Percentiles rank a stretch among this genome's conserved stretches.
These are phyloP conservation scores for Aspergillus brasiliensis DNA, from an alignment of 2,329 filamentous ascomycete genomes.

Conservation along the genomic window DNA sequence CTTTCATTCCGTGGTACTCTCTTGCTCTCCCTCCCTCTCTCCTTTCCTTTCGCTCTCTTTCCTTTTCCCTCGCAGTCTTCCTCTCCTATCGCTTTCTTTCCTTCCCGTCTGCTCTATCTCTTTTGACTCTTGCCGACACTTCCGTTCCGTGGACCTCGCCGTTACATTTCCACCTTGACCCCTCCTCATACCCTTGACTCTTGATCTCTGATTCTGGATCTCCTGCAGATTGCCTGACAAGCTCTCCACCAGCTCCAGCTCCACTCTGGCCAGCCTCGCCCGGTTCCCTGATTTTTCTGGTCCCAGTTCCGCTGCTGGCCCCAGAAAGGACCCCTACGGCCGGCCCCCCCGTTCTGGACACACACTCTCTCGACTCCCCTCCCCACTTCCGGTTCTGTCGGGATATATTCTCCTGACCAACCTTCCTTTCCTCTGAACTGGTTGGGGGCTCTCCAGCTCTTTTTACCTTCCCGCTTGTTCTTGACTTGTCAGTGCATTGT, in stretches of 20 bases:
- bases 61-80: background rate
- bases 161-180: background rate
- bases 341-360: background rate
- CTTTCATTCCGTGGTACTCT: background rate
- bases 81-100: background rate
- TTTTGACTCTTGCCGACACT: background rate
- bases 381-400: background rate
- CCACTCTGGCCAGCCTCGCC: background rate
- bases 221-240: background rate
- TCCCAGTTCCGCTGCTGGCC: background rate
- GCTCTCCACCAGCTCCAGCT: background rate
- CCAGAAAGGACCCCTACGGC: background rate
- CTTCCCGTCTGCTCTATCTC: background rate
- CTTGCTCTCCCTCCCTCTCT: background rate
- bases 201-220: background rate
- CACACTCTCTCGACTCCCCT: background rate
- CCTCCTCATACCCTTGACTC: background rate
- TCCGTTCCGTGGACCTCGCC: background rate
- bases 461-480: background rate
- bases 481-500: background rate
- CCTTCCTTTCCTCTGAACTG: background rate
- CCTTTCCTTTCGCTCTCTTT: background rate
- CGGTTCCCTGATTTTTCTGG: background rate
- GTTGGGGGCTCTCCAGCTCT: background rate
- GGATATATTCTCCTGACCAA: background rate